Percentiles rank a stretch among this genome's conserved stretches.
These are phyloP conservation scores for Populus hybrid DNA, from an alignment of 441 rosid genomes.

Conservation along the genomic window DNA sequence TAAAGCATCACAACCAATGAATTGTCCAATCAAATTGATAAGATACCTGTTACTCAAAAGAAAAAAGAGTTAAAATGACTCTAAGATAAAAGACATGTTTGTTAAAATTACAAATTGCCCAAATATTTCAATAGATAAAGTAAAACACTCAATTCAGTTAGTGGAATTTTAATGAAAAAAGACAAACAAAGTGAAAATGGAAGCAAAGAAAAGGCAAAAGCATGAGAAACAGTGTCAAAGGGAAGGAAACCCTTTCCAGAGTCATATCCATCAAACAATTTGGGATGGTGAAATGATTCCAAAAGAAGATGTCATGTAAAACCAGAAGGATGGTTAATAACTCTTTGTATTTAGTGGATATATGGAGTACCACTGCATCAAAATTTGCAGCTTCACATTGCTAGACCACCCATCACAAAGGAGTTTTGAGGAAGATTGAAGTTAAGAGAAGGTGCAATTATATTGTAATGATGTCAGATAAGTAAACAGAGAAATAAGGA, in stretches of 20 bases:
- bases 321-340: background rate
- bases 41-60: constrained; percentile 64
- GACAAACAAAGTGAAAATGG: background rate
- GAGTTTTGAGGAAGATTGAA: background rate
- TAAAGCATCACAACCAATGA: constrained; percentile 56
- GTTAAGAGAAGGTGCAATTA: background rate
- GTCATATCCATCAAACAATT: background rate
- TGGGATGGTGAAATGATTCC: background rate
- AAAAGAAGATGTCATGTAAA: background rate
- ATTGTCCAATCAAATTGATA: constrained; percentile 86
- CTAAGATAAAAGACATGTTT: background rate
- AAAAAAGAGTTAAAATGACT: constrained; percentile 6
- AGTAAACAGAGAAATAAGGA: background rate
- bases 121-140: background rate
- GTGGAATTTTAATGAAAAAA: background rate
- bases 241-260: background rate
- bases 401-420: background rate
- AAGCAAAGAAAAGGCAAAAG: background rate
- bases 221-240: background rate
- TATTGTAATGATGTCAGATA: too few relatives aligned
- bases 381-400: background rate
- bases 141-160: background rate
- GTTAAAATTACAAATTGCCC: background rate
- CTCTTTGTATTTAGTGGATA: background rate
- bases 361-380: background rate